Evolutionary conservation across 352 stramenopile species (phyloP).

Genomic region (Globisporangium abappressorium): DNA sequence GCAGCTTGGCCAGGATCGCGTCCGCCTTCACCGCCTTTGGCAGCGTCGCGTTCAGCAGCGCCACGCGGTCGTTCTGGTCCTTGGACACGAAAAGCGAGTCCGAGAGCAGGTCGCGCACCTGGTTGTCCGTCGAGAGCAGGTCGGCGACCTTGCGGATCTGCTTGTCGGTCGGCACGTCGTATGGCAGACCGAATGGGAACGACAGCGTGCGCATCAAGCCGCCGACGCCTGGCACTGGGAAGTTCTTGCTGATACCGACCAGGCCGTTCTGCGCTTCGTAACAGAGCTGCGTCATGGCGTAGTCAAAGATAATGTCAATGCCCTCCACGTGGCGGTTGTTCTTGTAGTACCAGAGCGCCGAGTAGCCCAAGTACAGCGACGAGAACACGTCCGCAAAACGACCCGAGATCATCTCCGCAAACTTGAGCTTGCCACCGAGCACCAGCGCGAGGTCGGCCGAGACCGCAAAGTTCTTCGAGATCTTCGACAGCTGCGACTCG

Average conservation of each 20-base stretch:
- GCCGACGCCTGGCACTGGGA: conserved; percentile 91
- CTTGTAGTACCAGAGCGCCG: conserved; percentile 96
- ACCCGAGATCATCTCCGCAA: conserved; percentile 97
- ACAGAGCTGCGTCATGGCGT: conserved; percentile 95
- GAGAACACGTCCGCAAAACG: conserved; percentile 96
- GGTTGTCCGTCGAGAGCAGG: conserved; percentile 70
- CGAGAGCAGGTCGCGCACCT: conserved; percentile 63
- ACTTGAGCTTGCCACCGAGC: conserved; percentile 97
- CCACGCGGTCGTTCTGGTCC: conserved; percentile 60
- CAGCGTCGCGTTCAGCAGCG: conserved; percentile 70
- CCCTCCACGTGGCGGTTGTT: conserved; percentile 93
- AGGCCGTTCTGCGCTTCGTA: conserved; percentile 95
- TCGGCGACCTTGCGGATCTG: conserved; percentile 72
- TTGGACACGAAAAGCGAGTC: conserved; percentile 79
- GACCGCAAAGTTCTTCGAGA: conserved; percentile 97
- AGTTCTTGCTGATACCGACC: conserved; percentile 95
- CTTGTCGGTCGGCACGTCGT: conserved; percentile 89
- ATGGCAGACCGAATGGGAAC: conserved; percentile 94
- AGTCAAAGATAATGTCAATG: conserved; percentile 95
- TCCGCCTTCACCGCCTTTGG: conserved; percentile 91
- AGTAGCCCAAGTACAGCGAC: conserved; percentile 97
- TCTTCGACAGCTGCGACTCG: conserved; percentile 95
- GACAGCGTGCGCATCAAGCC: conserved; percentile 92
- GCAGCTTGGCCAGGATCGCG: conserved; percentile 87
- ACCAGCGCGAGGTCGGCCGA: conserved; percentile 95